Evolutionary conservation across 1,284 basidiomycete genomes (phyloP), one percentile per base, ranked within the genome.

Genomic region (Boletellus sp.): DNA sequence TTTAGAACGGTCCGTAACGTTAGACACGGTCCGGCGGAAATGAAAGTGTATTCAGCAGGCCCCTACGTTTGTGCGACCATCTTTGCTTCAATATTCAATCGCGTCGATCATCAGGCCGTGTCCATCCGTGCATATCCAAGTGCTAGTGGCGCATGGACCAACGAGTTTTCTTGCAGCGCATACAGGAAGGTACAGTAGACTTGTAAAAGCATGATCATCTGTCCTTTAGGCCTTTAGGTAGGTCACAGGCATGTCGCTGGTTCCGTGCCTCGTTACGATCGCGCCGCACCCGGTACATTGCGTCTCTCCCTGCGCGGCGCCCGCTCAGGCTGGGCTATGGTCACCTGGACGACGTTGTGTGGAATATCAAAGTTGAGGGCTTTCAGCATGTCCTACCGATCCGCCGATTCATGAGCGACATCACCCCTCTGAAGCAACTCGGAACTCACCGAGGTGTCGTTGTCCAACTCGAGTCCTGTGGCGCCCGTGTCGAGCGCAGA

Each of bases 291-390:
- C 58, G 92, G 92, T 38, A 94, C 91, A 69, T 75, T 85, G 70
- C 90, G 81, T 69, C 85, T 81, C 73, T 91, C 88, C 58, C 87
- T 78, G 58, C 89, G 79, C 39, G 78, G 82, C 42, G 82, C 77
- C 59, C 89, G 86, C 74, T 93, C 89, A 10, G 85, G 82, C 51
- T 78, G 80, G 48, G 83, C 82, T 53, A 85, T 74, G 48, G 88
- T 79, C 59, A 86, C 86, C 55, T 73, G 74, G 56, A 84, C 78
- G 55, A 93, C 80, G 58, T 66, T 85, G 71, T 92, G 89, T 50
- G 80, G 71, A 73, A 97, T 86, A 72, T 96, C 94, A 73, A 97
- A 93, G 82, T 95, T 95, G 71, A 97, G 85, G 28, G 87, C 77
- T 60, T 83, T 81, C 66, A 97, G 86, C 65, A 97, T 86, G 59